These are phyloP conservation scores for Phyllostachys edulis DNA, from an alignment of 176 grass and related monocot species.

Conservation along the genomic window DNA sequence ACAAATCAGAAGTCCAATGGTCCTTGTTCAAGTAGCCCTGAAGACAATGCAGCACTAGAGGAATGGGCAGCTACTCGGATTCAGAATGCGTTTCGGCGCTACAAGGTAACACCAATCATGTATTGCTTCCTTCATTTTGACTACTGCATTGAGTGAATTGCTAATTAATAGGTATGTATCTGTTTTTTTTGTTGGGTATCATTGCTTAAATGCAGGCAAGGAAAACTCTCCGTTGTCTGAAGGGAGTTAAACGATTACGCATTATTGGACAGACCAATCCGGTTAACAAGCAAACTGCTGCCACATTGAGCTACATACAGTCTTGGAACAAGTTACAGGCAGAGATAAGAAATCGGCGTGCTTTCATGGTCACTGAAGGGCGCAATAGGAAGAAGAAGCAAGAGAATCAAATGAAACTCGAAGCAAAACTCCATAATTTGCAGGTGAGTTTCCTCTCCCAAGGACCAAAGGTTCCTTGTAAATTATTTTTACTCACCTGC, in stretches of 20 bases:
- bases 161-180: neutral
- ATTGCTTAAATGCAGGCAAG: slow-evolving; percentile 57
- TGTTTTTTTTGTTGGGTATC: neutral
- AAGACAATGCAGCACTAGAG: slow-evolving; percentile 52
- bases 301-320: slow-evolving; percentile 66
- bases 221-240: slow-evolving; percentile 68
- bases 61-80: slow-evolving; percentile 75
- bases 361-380: slow-evolving; percentile 86
- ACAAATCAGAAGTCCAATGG: slow-evolving; percentile 51
- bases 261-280: slow-evolving; percentile 48
- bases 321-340: slow-evolving; percentile 89
- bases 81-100: slow-evolving; percentile 68
- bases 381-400: slow-evolving; percentile 86
- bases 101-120: slow-evolving; percentile 46
- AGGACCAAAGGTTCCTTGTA: neutral
- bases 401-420: slow-evolving; percentile 87
- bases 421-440: slow-evolving; percentile 85
- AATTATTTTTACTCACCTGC: neutral
- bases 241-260: slow-evolving; percentile 65
- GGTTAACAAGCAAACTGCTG: slow-evolving; percentile 79
- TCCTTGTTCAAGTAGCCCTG: slow-evolving; percentile 59
- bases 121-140: neutral
- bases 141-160: neutral
- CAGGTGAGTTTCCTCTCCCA: slow-evolving; percentile 47
- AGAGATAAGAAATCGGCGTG: slow-evolving; percentile 73